Percentiles rank a stretch among this genome's conserved stretches.
Evolutionary conservation across 2,329 filamentous ascomycete genomes (phyloP).

Genomic region (Alternaria metachromatica): DNA sequence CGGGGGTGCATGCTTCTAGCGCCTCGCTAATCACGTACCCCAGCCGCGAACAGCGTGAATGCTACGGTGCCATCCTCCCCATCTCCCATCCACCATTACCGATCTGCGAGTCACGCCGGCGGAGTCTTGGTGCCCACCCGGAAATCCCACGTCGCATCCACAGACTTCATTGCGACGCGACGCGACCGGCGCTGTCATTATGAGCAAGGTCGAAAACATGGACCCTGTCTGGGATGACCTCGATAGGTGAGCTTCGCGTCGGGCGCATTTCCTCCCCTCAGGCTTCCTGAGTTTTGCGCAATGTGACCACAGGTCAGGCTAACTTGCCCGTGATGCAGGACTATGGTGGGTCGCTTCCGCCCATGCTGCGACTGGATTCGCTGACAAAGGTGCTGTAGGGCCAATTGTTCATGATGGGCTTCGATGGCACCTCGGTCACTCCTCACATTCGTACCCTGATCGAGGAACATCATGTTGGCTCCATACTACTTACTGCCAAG

Average conservation of each 20-base stretch:
- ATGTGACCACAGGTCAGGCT: slow-evolving; percentile 40
- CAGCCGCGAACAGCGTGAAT: slow-evolving; percentile 36
- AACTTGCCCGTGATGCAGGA: slow-evolving; percentile 50
- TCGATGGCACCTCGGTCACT: slow-evolving; percentile 83
- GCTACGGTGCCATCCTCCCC: slow-evolving; percentile 44
- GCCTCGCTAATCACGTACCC: slow-evolving; percentile 27
- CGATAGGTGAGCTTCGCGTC: slow-evolving; percentile 67
- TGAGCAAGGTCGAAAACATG: slow-evolving; percentile 53
- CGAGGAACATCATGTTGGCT: slow-evolving; percentile 84
- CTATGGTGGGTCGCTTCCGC: slow-evolving; percentile 49
- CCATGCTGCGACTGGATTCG: slow-evolving; percentile 24
- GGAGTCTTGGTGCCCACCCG: slow-evolving; percentile 37
- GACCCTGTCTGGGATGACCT: slow-evolving; percentile 72
- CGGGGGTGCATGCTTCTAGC: slow-evolving; percentile 26
- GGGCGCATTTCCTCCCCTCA: slow-evolving; percentile 16
- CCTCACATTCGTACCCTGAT: slow-evolving; percentile 83
- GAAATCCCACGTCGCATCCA: slow-evolving; percentile 29
- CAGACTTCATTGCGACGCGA: slow-evolving; percentile 16
- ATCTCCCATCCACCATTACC: slow-evolving; percentile 39
- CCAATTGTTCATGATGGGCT: slow-evolving; percentile 83
- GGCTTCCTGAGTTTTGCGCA: slow-evolving; percentile 24
- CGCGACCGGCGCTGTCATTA: slow-evolving; percentile 59
- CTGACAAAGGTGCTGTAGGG: slow-evolving; percentile 63
- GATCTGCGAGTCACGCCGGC: slow-evolving; percentile 41
- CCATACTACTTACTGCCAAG: slow-evolving; percentile 82